Evolutionary conservation across 768 basidiomycete genomes (phyloP), one percentile per base, ranked within the genome.

Genomic region (Collybia sordida): DNA sequence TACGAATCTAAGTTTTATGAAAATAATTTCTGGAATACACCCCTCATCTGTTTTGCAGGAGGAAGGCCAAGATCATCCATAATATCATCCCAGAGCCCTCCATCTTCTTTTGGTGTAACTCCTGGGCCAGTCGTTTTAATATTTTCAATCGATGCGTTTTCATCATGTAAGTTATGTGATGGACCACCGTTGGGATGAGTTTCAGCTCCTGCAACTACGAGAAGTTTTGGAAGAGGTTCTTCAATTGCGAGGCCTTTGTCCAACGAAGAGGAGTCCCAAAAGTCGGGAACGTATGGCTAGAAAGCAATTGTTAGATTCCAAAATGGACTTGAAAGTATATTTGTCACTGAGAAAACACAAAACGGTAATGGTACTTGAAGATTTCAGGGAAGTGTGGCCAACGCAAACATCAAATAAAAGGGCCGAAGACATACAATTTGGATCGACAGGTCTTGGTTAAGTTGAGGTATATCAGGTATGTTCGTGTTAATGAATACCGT

Each of bases 391-490:
- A 37, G n/a, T n/a, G n/a, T 6, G 31, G 35, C 35, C 21, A n/a
- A 19, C 45, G 34, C 7, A 44, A 52, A 23, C 59, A 60, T 34
- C 58, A 53, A 35, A 68, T 38, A 42, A 37, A 54, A 42, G n/a
- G n/a, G n/a, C n/a, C 28, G 25, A 51, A 23, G 24, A 76, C 86
- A 51, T 59, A 91, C 89, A 46, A 86, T 77, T 66, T 85, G 81
- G 23, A 81, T 72, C 18, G 74, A 74, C 4, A 64, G 55, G 44
- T 72, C 71, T 2, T 72, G 70, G 24, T 63, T 64, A 6, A 74
- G 74, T 19, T 67, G 65, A 18, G 78, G 72, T 14, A 79, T 61
- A 53, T 85, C 75, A 18, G 90, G 90, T 37, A 92, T 61, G 42
- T 67, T 71, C 57, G 87, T 64, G 52, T 75, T 73, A 55, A 81